Percentiles rank a stretch among this genome's conserved stretches.
Conservation (phyloP, 176 grass and related monocot species). For the Coix lacrymajobi region DNA sequence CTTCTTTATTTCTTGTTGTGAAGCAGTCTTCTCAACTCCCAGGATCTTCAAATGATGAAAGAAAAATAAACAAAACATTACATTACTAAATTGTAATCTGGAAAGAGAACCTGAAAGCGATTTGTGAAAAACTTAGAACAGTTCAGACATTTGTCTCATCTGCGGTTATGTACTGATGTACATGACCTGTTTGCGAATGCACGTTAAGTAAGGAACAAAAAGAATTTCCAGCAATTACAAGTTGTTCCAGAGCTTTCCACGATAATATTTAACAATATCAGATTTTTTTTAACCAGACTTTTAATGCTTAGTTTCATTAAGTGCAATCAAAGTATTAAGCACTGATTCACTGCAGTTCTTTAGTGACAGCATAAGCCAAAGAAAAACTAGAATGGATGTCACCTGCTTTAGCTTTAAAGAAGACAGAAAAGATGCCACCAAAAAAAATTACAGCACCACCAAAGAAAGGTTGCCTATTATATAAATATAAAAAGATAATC, state of each 20-base stretch:
- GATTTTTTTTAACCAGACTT: not conserved
- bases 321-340: not conserved
- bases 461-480: not conserved
- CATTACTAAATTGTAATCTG: not conserved
- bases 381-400: not conserved
- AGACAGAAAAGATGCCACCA: not conserved
- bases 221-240: not conserved
- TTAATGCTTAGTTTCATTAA: not conserved
- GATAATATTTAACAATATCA: not conserved
- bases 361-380: not conserved
- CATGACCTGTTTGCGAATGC: not conserved
- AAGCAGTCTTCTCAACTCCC: conserved; percentile 71
- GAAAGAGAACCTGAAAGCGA: not conserved
- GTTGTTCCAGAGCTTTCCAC: not conserved
- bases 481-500: not conserved
- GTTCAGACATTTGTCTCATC: not conserved
- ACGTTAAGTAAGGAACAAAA: not conserved
- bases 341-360: not conserved
- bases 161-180: not conserved
- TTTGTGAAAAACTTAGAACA: not conserved
- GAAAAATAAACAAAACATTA: not conserved
- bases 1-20: conserved; percentile 94
- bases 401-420: not conserved
- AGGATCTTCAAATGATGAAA: conserved; percentile 60
- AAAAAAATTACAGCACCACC: not conserved